Evolutionary conservation across 305 asterid genomes (phyloP).

Genomic region (Lippia alba): DNA sequence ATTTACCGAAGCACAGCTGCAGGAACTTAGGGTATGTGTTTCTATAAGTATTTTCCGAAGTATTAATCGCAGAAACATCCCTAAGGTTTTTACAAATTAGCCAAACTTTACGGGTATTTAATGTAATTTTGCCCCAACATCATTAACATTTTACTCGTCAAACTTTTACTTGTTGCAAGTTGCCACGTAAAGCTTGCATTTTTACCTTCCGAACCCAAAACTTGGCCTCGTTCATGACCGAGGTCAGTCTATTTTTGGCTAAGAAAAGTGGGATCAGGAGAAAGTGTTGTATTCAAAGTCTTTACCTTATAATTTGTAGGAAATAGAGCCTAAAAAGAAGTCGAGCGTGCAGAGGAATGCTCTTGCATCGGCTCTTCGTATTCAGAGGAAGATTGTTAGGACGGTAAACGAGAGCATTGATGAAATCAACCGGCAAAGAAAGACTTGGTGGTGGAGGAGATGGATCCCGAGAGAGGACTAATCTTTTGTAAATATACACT

Average conservation of each 20-base stretch:
- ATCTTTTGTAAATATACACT: slow-evolving; percentile 38
- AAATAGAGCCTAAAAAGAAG: slow-evolving; percentile 72
- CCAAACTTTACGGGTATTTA: too few species aligned
- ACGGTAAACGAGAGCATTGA: slow-evolving; percentile 76
- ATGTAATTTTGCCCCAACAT: too few species aligned
- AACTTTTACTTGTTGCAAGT: too few species aligned
- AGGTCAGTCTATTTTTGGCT: too few species aligned
- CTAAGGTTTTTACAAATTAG: too few species aligned
- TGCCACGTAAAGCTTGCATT: too few species aligned
- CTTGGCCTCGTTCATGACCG: too few species aligned
- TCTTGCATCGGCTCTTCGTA: slow-evolving; percentile 82
- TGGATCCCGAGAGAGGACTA: slow-evolving; percentile 95
- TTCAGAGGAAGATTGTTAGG: slow-evolving; percentile 68
- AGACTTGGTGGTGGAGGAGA: slow-evolving; percentile 92
- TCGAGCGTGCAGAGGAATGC: slow-evolving; percentile 75
- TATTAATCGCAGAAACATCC: too few species aligned
- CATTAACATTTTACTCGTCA: too few species aligned
- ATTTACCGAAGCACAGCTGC: slow-evolving; percentile 94
- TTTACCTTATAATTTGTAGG: slow-evolving; percentile 47
- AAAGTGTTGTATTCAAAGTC: too few species aligned
- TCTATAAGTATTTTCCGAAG: neutral
- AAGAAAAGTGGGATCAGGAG: too few species aligned
- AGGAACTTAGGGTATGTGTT: slow-evolving; percentile 67
- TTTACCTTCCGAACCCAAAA: too few species aligned
- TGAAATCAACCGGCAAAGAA: slow-evolving; percentile 66